Evolutionary conservation across 2,329 filamentous ascomycete species (phyloP), one percentile per base, ranked within the genome.

Genomic region (Bimuria novae-zelandiae): DNA sequence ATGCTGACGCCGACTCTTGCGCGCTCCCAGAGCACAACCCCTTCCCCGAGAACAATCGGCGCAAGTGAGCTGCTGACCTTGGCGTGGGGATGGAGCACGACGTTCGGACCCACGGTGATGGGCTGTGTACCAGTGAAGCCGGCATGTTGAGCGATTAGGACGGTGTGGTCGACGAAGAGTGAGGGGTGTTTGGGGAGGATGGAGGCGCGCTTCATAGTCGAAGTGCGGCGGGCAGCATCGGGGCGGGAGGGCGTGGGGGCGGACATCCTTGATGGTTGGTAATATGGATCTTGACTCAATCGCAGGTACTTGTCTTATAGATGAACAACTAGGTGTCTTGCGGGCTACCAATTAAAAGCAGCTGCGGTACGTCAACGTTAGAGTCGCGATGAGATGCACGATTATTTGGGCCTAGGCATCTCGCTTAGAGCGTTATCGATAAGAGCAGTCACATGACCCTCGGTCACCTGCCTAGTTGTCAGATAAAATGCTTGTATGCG

Each of bases 71-170:
- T 76, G 32, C 69, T 71, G 25, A 80, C 68, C 45, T 67, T 86
- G 14, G 87, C 84, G 43, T 92, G 89, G 1, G 94, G 92, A 67
- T 97, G 93, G n/a, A 99, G 77, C 6, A 97, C 84, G 3, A 85
- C 87, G 67, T 91, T 87, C 21, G 89, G 82, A 51, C 87, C 87
- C 57, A 97, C 85, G 39, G 85, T 87, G 58, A 99, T 90, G 1
- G 85, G 87, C 70, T 95, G 83, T 2, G 83, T 86, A 59, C 94
- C 94, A n/a, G 75, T 84, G 16, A 80, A 65, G 30, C 75, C 69
- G 3, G 76, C 78, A 61, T 79, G 78, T 36, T 79, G 76, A 4
- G 77, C 76, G 46, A 82, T 73, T 45, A 80, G 73, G 47, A 77
- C 78, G 3, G 72, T 69, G 27, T 77, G 73, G 67, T 82, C 76